Conservation (phyloP, 2,329 filamentous ascomycete genomes). For the Phyllosticta paracitricarpa region DNA sequence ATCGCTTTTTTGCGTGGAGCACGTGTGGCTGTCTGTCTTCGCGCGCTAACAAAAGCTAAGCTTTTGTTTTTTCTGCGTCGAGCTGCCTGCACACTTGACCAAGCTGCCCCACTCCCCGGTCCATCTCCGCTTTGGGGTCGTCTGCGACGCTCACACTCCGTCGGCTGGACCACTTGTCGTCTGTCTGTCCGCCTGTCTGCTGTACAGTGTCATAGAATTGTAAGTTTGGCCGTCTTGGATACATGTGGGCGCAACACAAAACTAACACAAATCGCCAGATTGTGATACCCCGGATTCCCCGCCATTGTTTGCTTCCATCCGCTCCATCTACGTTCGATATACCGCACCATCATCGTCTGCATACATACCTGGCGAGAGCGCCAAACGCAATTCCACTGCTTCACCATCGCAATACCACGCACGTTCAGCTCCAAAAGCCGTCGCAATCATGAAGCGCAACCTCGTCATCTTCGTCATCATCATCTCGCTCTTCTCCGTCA, state of each 20-base stretch:
- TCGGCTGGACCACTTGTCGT: neutral
- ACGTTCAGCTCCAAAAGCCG: neutral
- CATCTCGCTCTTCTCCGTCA: conserved; percentile 42
- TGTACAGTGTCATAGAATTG: neutral
- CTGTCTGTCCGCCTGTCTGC: neutral
- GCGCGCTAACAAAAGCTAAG: neutral
- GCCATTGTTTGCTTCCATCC: neutral
- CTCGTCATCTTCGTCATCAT: conserved; percentile 44
- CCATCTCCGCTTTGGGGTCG: neutral
- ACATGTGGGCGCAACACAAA: neutral
- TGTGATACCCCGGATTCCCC: neutral
- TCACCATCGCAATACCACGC: neutral
- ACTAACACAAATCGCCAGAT: neutral
- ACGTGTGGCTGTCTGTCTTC: neutral
- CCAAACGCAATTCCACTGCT: neutral
- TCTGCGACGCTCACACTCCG: neutral
- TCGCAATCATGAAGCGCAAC: conserved; percentile 38
- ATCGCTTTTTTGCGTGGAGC: neutral
- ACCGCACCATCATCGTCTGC: neutral
- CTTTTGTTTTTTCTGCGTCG: neutral
- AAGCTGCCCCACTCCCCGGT: neutral
- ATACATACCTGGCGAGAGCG: neutral
- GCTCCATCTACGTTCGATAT: neutral
- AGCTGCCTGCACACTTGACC: neutral
- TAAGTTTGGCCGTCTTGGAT: neutral